Conservation (phyloP, 805 yeast species). For the Diddensiella santjacobensis region DNA sequence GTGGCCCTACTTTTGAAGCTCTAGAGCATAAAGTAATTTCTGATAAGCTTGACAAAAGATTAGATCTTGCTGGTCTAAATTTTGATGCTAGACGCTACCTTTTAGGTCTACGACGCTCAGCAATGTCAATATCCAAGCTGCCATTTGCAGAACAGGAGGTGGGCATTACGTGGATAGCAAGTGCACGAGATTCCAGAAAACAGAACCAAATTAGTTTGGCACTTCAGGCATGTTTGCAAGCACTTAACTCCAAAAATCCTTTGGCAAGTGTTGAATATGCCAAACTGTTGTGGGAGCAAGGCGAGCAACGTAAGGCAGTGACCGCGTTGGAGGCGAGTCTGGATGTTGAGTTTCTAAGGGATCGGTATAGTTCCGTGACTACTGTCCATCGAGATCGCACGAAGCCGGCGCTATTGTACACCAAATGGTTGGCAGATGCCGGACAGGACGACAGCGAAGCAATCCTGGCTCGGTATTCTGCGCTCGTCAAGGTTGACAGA, state of each 20-base stretch:
- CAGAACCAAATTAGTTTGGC: slow-evolving; percentile 70
- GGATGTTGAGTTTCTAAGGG: slow-evolving; percentile 19
- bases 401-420: slow-evolving; percentile 65
- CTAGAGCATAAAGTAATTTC: slow-evolving; percentile 18
- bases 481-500: slow-evolving; percentile 51
- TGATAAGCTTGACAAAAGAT: slow-evolving; percentile 23
- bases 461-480: slow-evolving; percentile 64
- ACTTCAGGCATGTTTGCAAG: slow-evolving; percentile 60
- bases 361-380: slow-evolving; percentile 1
- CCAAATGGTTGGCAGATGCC: slow-evolving; percentile 84
- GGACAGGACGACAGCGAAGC: slow-evolving; percentile 76
- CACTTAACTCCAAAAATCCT: slow-evolving; percentile 33
- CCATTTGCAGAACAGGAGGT: slow-evolving; percentile 24
- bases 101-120: slow-evolving; percentile 56
- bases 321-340: slow-evolving; percentile 50
- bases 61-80: slow-evolving; percentile 42
- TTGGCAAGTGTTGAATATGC: slow-evolving; percentile 58
- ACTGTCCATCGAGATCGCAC: slow-evolving; percentile 26
- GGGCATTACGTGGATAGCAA: slow-evolving; percentile 52
- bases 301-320: slow-evolving; percentile 81
- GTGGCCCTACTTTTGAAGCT: background rate
- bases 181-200: slow-evolving; percentile 63
- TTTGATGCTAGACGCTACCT: slow-evolving; percentile 60
- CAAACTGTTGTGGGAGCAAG: slow-evolving; percentile 81
- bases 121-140: slow-evolving; percentile 31